These are phyloP conservation scores for Ajuga chamaepitys DNA, from an alignment of 257 asterid species.

Conservation along the genomic window DNA sequence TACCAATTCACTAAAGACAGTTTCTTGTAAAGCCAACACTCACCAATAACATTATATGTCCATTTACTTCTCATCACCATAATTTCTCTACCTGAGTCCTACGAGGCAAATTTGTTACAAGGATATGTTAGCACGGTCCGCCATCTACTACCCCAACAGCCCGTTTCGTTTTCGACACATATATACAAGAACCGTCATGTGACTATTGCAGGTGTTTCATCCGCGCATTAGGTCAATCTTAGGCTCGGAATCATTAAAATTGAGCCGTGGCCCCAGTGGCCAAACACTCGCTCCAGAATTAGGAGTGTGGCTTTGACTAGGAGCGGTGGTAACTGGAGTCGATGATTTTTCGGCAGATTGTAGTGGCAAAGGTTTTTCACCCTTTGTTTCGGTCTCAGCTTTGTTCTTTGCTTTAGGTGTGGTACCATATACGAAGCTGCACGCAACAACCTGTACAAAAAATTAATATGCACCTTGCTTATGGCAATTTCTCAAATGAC, in stretches of 20 bases:
- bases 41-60: background rate
- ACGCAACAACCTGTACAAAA: slow-evolving; percentile 52
- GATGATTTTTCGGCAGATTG: slow-evolving; percentile 37
- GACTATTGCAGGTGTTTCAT: slow-evolving; percentile 33
- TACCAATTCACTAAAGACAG: background rate
- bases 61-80: slow-evolving; percentile 18
- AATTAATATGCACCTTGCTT: background rate
- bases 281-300: slow-evolving; percentile 40
- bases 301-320: slow-evolving; percentile 33
- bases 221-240: slow-evolving; percentile 83
- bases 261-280: slow-evolving; percentile 47
- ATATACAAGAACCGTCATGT: slow-evolving; percentile 38
- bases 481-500: too few species aligned
- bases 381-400: slow-evolving; percentile 30
- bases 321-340: slow-evolving; percentile 25
- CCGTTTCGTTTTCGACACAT: too few species aligned
- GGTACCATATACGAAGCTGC: slow-evolving; percentile 79
- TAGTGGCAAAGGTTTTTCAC: slow-evolving; percentile 18
- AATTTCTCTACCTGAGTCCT: slow-evolving; percentile 3
- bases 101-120: slow-evolving; percentile 31
- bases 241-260: slow-evolving; percentile 43
- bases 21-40: background rate
- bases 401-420: slow-evolving; percentile 44
- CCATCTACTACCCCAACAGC: slow-evolving; percentile 51
- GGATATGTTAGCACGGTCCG: slow-evolving; percentile 9